Evolutionary conservation across 2,329 filamentous ascomycete species (phyloP).

Genomic region (Apiospora rasikravindrae): DNA sequence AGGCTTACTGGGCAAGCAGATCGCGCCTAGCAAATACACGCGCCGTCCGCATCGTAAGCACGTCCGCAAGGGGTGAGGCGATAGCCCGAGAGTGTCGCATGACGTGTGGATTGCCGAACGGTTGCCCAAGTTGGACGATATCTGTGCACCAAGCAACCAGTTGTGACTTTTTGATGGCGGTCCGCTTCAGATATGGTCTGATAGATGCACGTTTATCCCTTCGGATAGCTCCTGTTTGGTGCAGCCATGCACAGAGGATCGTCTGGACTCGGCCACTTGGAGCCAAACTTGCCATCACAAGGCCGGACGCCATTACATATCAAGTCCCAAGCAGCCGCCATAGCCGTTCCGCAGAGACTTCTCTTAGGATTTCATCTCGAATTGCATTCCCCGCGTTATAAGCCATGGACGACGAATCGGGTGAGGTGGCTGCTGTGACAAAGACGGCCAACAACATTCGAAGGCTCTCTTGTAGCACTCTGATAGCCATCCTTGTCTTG

Average conservation of each 20-base stretch:
- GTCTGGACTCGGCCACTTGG: neutral
- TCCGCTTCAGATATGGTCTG: constrained; percentile 1
- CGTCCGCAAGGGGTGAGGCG: neutral
- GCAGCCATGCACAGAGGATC: neutral
- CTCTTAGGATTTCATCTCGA: too few relatives aligned
- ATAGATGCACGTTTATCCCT: neutral
- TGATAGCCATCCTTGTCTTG: neutral
- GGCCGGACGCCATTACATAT: neutral
- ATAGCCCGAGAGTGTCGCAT: neutral
- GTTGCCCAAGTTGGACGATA: neutral
- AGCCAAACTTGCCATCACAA: neutral
- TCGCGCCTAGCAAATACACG: neutral
- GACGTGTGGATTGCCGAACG: neutral
- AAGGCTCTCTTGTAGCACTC: neutral
- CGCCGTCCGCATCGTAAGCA: neutral
- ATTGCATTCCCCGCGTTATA: neutral
- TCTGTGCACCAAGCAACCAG: constrained; percentile 1
- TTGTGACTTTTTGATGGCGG: neutral
- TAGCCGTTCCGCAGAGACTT: neutral
- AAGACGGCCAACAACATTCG: neutral
- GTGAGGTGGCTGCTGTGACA: neutral
- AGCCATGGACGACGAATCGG: neutral
- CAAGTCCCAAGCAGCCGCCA: neutral
- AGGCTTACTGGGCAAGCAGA: neutral
- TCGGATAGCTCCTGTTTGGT: neutral